Evolutionary conservation across 371 early-diverging fungal genomes (phyloP), one percentile per base, ranked within the genome.

Genomic region (Phascolomyces articulosus): DNA sequence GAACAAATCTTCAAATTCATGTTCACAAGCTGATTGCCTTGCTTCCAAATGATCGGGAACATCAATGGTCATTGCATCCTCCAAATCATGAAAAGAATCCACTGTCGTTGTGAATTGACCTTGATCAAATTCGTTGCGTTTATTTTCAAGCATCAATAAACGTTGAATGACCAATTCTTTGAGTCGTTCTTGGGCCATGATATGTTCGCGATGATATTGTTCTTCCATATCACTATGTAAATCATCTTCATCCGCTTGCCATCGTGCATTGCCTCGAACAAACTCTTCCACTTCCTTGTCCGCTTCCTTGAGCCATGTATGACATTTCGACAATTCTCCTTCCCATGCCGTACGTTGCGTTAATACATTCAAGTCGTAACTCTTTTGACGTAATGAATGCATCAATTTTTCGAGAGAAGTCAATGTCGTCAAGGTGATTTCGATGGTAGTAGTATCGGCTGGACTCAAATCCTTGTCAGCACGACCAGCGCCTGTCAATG

Each of bases 361-460:
- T 15, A 85, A 49, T 0, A 77, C 58, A 24, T 71, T 71, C 15
- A 85, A 60, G 27, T 74, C 78, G 28, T 72, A 58, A 10, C 77
- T 75, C 59, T 75, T 73, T 16, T 65, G 64, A 47, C 77, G 68
- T 28, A 82, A 40, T 8, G 66, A 64, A 40, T 70, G 67, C 53
- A 80, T 73, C 31, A 85, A 63, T 38, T 72, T 69, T 40, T 85
- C 85, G 9, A 85, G 59, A 7, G 72, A 62, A 26, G 60, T 78
- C n/a, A 85, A 63, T 0, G 85, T 83, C 4, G 79, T 74, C 4
- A 85, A 62, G 4, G 84, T 85, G 21, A 83, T 82, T 26, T 80
- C 82, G 47, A 85, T 85, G 0, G 84, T 83, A 3, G 81, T 83
- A 0, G 85, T 79, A 38, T 85, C 85, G 21, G 85, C 85, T 9